phyloP scores from a whole-genome alignment of 1,284 basidiomycete genomes.

The Papiliotrema flavescens region DNA sequence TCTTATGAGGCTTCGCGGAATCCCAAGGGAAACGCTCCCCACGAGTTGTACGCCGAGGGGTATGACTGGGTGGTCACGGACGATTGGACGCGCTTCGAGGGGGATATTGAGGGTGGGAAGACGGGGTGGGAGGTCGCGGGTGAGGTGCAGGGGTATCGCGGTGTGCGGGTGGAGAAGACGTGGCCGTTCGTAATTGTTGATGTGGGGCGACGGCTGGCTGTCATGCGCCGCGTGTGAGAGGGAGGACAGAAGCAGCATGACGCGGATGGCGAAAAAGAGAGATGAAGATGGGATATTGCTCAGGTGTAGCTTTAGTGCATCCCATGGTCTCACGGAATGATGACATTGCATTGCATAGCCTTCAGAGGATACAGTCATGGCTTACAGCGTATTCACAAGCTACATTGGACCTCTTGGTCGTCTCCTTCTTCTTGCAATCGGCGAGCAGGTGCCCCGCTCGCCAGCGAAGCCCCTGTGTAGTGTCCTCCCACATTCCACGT shows the following conservation, averaged over 20 bases:
- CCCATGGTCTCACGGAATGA: no score
- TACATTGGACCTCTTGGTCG: no score
- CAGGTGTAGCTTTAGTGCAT: no score
- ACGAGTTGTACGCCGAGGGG: constrained; percentile 23
- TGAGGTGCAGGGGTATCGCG: constrained; percentile 16
- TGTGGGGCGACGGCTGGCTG: background rate
- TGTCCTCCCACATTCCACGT: no score
- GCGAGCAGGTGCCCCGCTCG: no score
- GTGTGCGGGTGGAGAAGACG: background rate
- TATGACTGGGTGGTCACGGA: constrained; percentile 41
- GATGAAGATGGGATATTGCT: background rate
- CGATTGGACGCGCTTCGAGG: constrained; percentile 14
- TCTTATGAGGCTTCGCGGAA: constrained; percentile 75
- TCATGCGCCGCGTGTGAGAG: background rate
- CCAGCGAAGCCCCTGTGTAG: no score
- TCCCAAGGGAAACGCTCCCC: constrained; percentile 48
- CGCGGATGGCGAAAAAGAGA: background rate
- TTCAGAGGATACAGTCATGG: background rate
- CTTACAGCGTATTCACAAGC: background rate
- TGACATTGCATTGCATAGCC: no score
- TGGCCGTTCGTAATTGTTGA: background rate
- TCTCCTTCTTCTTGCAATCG: no score
- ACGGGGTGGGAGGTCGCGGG: constrained; percentile 23
- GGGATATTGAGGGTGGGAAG: background rate
- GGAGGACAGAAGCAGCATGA: background rate